phyloP scores from a whole-genome alignment of 1,139 yeast species.

The Suhomyces bolitotheri region DNA sequence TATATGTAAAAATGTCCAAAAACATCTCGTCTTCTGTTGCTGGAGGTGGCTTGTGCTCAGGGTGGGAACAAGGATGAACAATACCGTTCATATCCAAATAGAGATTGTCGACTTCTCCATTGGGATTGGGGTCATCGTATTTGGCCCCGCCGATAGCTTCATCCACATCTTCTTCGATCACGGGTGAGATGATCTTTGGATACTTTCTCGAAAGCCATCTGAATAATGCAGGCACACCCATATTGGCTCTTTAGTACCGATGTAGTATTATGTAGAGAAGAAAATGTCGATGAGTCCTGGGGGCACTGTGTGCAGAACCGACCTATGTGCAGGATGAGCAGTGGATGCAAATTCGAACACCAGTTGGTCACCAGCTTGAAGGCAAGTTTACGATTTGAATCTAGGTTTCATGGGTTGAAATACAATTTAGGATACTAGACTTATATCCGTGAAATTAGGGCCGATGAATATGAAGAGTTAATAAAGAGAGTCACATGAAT shows the following conservation, averaged over 20 bases:
- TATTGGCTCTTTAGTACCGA: constrained; percentile 13
- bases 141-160: constrained; percentile 57
- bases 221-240: constrained; percentile 95
- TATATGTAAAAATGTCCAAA: constrained; percentile 82
- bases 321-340: neutral
- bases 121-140: constrained; percentile 81
- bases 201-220: constrained; percentile 94
- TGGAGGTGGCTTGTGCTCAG: constrained; percentile 91
- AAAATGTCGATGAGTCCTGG: constrained; percentile 5
- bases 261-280: constrained; percentile 3
- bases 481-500: too few species aligned
- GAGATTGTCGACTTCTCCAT: constrained; percentile 90
- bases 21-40: constrained; percentile 95
- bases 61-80: constrained; percentile 97
- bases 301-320: too few species aligned
- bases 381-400: too few species aligned
- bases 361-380: neutral
- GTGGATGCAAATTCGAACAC: neutral
- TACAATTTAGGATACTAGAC: too few species aligned
- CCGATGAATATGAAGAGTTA: too few species aligned
- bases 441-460: too few species aligned
- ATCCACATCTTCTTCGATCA: constrained; percentile 73
- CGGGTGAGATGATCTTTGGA: constrained; percentile 92
- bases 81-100: constrained; percentile 97
- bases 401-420: too few species aligned